Percentiles rank a stretch among this genome's conserved stretches.
phyloP scores from a whole-genome alignment of 2,329 filamentous ascomycete species.

The Ceratocystis albifundus region DNA sequence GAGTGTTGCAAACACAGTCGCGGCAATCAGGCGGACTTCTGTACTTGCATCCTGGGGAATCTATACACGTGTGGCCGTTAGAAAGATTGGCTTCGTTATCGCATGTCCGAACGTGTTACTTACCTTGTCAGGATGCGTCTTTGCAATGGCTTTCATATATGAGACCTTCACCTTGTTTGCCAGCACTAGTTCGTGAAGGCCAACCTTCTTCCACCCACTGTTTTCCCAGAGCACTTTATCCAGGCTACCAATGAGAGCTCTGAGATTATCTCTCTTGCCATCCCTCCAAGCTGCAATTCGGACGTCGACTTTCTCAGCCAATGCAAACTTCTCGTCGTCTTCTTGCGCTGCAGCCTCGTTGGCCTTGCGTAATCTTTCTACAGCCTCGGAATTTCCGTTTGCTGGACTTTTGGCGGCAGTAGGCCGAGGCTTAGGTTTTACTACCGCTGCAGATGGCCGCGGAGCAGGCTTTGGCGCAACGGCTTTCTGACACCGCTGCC shows the following conservation, averaged over 20 bases:
- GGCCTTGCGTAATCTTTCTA: conserved; percentile 67
- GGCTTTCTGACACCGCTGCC: conserved; percentile 81
- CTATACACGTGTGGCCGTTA: conserved; percentile 31
- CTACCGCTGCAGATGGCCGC: conserved; percentile 31
- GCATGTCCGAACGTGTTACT: conserved; percentile 28
- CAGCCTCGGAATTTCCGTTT: conserved; percentile 53
- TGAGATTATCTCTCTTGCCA: conserved; percentile 83
- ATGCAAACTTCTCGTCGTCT: conserved; percentile 85
- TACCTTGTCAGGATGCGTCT: conserved; percentile 98
- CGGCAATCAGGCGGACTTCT: conserved; percentile 55
- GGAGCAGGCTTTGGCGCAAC: conserved; percentile 52
- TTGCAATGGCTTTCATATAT: conserved; percentile 98
- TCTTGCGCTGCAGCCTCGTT: conserved; percentile 76
- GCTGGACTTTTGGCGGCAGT: conserved; percentile 24
- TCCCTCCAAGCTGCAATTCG: conserved; percentile 71
- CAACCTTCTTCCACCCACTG: conserved; percentile 93
- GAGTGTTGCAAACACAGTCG: conserved; percentile 53
- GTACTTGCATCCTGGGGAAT: conserved; percentile 53
- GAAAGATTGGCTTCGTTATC: background rate
- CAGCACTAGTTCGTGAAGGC: conserved; percentile 84
- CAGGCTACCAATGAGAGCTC: conserved; percentile 74
- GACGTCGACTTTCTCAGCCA: conserved; percentile 76
- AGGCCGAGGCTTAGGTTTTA: conserved; percentile 25
- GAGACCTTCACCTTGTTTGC: conserved; percentile 91
- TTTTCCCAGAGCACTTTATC: conserved; percentile 85